Evolutionary conservation across 1,284 basidiomycete species (phyloP).

Genomic region (Calocybe gambosa): DNA sequence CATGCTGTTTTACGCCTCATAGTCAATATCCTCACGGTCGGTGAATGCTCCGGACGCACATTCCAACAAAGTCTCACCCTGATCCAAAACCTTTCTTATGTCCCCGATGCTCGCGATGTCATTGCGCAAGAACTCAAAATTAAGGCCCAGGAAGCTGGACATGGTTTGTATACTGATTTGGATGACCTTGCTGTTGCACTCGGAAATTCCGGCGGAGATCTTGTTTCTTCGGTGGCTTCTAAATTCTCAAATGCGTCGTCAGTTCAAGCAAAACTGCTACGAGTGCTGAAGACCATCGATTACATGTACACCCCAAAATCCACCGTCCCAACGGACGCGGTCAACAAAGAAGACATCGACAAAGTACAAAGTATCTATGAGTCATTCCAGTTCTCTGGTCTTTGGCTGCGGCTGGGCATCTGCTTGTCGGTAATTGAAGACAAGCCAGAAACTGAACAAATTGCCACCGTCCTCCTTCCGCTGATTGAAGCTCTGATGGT

Average conservation of each 20-base stretch:
- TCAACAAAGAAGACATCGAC: constrained; percentile 57
- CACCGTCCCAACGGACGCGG: constrained; percentile 30
- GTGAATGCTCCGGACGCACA: constrained; percentile 91
- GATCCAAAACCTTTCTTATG: constrained; percentile 84
- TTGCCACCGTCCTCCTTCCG: constrained; percentile 86
- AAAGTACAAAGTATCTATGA: constrained; percentile 84
- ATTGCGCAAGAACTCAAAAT: constrained; percentile 81
- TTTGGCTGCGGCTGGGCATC: constrained; percentile 85
- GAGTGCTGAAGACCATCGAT: constrained; percentile 93
- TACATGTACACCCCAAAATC: constrained; percentile 83
- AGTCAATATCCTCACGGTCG: constrained; percentile 89
- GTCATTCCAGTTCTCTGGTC: constrained; percentile 77
- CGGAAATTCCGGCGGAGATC: constrained; percentile 47
- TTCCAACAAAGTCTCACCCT: constrained; percentile 88
- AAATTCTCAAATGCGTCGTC: constrained; percentile 92
- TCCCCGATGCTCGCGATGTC: constrained; percentile 82
- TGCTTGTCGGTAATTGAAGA: constrained; percentile 81
- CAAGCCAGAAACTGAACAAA: constrained; percentile 75
- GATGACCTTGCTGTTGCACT: constrained; percentile 68
- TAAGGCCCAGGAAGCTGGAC: constrained; percentile 84
- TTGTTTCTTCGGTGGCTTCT: constrained; percentile 65
- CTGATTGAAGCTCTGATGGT: constrained; percentile 97
- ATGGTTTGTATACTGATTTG: constrained; percentile 67
- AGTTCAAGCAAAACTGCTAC: constrained; percentile 86
- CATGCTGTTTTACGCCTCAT: constrained; percentile 78